phyloP scores from a whole-genome alignment of 2,329 filamentous ascomycete genomes.

The Phialocephala sp. region DNA sequence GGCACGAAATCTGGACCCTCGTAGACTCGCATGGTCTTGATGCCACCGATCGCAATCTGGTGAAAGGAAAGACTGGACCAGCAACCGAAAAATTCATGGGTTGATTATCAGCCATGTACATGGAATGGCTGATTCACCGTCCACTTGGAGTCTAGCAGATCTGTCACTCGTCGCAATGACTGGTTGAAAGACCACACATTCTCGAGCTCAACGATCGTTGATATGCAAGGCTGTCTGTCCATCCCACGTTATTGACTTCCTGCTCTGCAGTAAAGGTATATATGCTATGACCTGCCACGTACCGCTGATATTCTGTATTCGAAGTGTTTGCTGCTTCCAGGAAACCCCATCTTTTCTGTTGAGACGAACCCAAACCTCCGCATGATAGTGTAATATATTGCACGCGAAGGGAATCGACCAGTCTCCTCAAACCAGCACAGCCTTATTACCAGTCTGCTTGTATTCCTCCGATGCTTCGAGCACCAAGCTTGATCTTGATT shows the following conservation, averaged over 20 bases:
- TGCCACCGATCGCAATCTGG: neutral
- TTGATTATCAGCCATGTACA: neutral
- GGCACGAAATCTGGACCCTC: neutral
- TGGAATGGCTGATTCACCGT: neutral
- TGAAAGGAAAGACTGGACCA: neutral
- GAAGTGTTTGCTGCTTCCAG: neutral
- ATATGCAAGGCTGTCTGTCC: neutral
- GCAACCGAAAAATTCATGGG: slow-evolving; percentile 3
- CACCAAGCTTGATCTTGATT: neutral
- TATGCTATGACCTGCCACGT: neutral
- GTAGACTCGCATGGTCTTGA: neutral
- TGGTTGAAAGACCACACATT: neutral
- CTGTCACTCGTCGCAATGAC: neutral
- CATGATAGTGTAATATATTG: neutral
- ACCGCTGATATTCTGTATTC: neutral
- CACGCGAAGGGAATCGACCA: neutral
- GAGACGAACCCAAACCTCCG: neutral
- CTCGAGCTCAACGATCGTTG: neutral
- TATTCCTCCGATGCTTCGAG: neutral
- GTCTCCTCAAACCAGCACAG: neutral
- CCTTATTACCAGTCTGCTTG: neutral
- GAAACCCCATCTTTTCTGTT: neutral
- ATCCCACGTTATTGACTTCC: neutral
- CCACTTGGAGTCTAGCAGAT: neutral
- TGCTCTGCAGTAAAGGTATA: neutral